These are phyloP conservation scores for Phoenix roebelenii DNA, from an alignment of 176 grass and related monocot species.

Conservation along the genomic window DNA sequence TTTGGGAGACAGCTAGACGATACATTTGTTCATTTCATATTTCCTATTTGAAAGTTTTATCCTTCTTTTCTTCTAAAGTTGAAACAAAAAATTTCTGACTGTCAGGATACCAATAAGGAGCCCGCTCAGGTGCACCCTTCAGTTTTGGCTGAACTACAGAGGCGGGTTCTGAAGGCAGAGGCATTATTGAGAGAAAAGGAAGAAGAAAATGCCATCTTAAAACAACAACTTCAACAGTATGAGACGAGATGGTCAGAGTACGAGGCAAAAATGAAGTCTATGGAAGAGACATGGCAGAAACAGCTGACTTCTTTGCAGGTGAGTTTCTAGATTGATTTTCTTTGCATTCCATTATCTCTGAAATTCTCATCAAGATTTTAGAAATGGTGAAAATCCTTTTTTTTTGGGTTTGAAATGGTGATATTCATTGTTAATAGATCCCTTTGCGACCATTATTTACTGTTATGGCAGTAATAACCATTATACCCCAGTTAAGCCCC, in stretches of 20 bases:
- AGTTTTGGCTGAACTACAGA: constrained; percentile 44
- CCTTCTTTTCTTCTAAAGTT: neutral
- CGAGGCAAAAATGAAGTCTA: constrained; percentile 83
- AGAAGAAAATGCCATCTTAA: constrained; percentile 74
- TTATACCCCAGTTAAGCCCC: no score
- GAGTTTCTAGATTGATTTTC: neutral
- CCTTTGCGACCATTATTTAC: no score
- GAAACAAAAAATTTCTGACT: neutral
- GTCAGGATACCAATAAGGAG: constrained; percentile 42
- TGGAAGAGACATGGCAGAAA: constrained; percentile 86
- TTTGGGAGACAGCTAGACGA: no score
- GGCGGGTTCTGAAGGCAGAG: constrained; percentile 46
- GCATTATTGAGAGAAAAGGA: constrained; percentile 57
- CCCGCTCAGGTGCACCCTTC: constrained; percentile 24
- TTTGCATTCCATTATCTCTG: neutral
- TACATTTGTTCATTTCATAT: no score
- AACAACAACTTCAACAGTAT: constrained; percentile 68
- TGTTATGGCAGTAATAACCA: no score
- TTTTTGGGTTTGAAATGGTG: no score
- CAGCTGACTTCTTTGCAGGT: constrained; percentile 89
- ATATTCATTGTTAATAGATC: no score
- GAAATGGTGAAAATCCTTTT: no score
- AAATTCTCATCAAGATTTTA: neutral
- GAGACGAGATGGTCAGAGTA: constrained; percentile 84
- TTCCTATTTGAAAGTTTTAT: neutral